Base-by-base conservation (phyloP, 805 yeast species). In the Cyberlindnera xishuangbannaensis region DNA sequence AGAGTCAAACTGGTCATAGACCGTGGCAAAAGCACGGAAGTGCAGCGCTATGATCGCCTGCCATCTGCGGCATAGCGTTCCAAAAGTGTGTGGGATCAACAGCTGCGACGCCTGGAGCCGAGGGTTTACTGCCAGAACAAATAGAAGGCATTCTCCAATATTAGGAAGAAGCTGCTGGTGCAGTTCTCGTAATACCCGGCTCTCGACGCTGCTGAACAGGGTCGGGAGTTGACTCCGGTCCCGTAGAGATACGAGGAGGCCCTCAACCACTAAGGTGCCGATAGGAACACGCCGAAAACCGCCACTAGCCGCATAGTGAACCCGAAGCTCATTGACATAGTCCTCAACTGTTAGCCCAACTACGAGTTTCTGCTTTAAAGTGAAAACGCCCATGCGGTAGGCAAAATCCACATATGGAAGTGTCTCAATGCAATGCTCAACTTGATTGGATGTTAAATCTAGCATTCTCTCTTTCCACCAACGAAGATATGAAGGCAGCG, bases 391-490 rank as follows among this genome's bases (percentile, higher is more conserved):
- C 23, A 20, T 20, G 15, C 7, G 26, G 13, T 9, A 24, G 13
- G 26, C 9, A 24, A 24, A 24, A 11, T 34, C 31, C 2, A 18
- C 9, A 22, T 18, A 26, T 5, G 38, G 21, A 13, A 30, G 22
- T 4, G 9, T 16, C 12, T 28, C 31, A 5, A 26, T 16, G 4
- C 28, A 17, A n/a, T 28, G 20, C 3, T 27, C 15, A n/a, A 34
- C 18, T 13, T 26, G 22, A 2, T n/a, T 16, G 4, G 25, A 25
- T 6, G 31, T 34, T 12, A 13, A 9, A 25, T 30, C 19, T 12
- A 26, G 13, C 38, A 34, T 34, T 13, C 3, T 8, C 7, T 9
- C 7, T 9, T 26, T 16, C 38, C 38, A 34, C 38, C 38, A 34
- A 5, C 16, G 10, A 11, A 34, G 18, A 20, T 15, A 33, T 6